A percentile compares a stretch with the other conserved stretches of the same genome.
These are phyloP conservation scores for Canavalia gladiata DNA, from an alignment of 306 rosid species.

Conservation along the genomic window DNA sequence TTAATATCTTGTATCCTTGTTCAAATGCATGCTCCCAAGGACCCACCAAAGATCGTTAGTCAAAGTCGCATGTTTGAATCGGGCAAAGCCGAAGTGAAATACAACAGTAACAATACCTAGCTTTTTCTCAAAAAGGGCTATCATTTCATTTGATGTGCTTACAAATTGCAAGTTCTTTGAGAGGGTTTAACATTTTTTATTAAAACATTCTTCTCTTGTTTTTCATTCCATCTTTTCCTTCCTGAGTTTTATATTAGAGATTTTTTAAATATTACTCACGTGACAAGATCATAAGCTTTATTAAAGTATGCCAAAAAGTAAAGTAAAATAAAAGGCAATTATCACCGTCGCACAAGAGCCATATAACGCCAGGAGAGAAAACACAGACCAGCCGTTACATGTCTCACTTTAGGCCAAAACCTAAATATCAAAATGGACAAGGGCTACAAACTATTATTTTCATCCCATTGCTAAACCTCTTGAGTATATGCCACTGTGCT, in stretches of 20 bases:
- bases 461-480: slow-evolving; percentile 44
- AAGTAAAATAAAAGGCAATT: background rate
- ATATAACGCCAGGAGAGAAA: slow-evolving; percentile 34
- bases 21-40: slow-evolving; percentile 15
- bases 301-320: background rate
- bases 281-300: background rate
- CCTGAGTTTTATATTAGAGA: background rate
- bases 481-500: slow-evolving; percentile 45
- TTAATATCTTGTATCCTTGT: too few relatives aligned
- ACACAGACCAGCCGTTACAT: slow-evolving; percentile 31
- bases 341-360: slow-evolving; percentile 42
- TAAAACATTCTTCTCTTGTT: too few relatives aligned
- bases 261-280: background rate
- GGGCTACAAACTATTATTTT: slow-evolving; percentile 33
- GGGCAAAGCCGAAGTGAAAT: slow-evolving; percentile 39
- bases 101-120: too few relatives aligned
- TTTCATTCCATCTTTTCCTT: background rate
- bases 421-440: slow-evolving; percentile 45
- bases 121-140: too few relatives aligned
- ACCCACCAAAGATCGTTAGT: background rate
- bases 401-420: slow-evolving; percentile 45
- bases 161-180: background rate
- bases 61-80: slow-evolving; percentile 37
- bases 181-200: too few relatives aligned
- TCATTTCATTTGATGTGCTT: background rate